Percentiles rank a stretch among this genome's conserved stretches.
These are phyloP conservation scores for Tolypocladium ophioglossoides DNA, from an alignment of 2,329 filamentous ascomycete genomes.

Conservation along the genomic window DNA sequence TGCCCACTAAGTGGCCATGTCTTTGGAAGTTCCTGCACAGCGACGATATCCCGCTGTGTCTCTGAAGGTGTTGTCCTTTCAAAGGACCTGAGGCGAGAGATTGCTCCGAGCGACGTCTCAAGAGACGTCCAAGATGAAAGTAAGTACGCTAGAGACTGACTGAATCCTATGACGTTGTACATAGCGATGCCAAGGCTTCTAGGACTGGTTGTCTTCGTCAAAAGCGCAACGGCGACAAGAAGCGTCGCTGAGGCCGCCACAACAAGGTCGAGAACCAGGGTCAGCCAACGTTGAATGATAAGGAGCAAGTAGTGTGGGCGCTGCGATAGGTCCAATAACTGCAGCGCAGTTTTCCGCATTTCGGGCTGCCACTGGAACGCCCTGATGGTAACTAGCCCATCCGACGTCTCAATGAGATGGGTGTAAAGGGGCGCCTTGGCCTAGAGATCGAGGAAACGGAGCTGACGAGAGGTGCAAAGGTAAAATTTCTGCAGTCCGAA, in stretches of 20 bases:
- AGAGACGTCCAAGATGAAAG: slow-evolving; percentile 19
- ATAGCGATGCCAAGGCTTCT: slow-evolving; percentile 11
- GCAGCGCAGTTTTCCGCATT: slow-evolving; percentile 16
- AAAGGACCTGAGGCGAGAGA: slow-evolving; percentile 15
- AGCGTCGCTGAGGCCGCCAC: slow-evolving; percentile 10
- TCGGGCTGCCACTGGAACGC: slow-evolving; percentile 36
- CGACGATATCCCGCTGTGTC: slow-evolving; percentile 1
- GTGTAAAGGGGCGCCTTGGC: slow-evolving; percentile 23
- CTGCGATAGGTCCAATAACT: slow-evolving; percentile 36
- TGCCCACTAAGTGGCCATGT: slow-evolving; percentile 16
- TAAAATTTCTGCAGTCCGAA: slow-evolving; percentile 14
- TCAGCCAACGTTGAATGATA: slow-evolving; percentile 41
- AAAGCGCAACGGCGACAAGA: slow-evolving; percentile 25
- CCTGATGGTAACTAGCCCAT: slow-evolving; percentile 35
- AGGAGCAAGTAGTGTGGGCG: slow-evolving; percentile 39
- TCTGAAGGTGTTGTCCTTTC: slow-evolving; percentile 10
- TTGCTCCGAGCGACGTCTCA: slow-evolving; percentile 18
- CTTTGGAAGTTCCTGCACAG: slow-evolving; percentile 3
- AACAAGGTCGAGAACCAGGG: slow-evolving; percentile 34
- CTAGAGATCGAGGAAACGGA: slow-evolving; percentile 26
- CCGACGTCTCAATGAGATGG: slow-evolving; percentile 30
- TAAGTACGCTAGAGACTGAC: slow-evolving; percentile 10
- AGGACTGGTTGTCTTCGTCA: slow-evolving; percentile 6
- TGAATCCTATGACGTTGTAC: slow-evolving; percentile 17
- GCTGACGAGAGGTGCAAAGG: slow-evolving; percentile 25